Evolutionary conservation across 352 stramenopile genomes (phyloP).

Genomic region (Globisporangium paroecandrum): DNA sequence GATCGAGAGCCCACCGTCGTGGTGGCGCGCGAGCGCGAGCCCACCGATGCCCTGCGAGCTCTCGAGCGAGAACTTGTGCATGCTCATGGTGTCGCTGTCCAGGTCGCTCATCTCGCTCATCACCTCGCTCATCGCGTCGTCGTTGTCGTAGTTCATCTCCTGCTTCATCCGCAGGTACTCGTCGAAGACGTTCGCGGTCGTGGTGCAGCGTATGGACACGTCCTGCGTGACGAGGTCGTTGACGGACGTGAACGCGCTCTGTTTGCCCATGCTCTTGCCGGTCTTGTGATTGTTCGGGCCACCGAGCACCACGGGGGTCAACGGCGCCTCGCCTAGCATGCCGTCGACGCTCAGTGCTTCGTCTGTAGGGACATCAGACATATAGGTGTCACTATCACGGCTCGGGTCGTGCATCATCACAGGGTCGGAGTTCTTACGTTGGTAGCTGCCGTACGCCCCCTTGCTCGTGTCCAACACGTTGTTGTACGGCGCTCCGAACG

Average conservation of each 20-base stretch:
- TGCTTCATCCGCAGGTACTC: conserved; percentile 81
- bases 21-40: conserved; percentile 17
- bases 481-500: conserved; percentile 39
- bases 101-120: conserved; percentile 67
- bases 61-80: conserved; percentile 53
- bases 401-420: conserved; percentile 35
- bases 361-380: conserved; percentile 35
- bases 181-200: conserved; percentile 60
- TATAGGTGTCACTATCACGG: conserved; percentile 16
- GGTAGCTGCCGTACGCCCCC: conserved; percentile 25
- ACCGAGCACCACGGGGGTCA: conserved; percentile 43
- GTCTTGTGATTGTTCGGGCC: conserved; percentile 14
- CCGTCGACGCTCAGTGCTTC: conserved; percentile 48
- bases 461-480: conserved; percentile 57
- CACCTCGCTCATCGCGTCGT: conserved; percentile 38
- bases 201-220: conserved; percentile 41
- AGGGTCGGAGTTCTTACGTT: conserved; percentile 38
- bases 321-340: conserved; percentile 51
- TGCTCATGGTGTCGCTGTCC: conserved; percentile 46
- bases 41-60: conserved; percentile 28
- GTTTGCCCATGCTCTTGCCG: conserved; percentile 30
- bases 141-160: conserved; percentile 63
- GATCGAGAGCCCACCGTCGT: conserved; percentile 47
- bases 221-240: conserved; percentile 54
- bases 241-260: conserved; percentile 43